These are phyloP conservation scores for Penicillium sp. DNA, from an alignment of 2,329 filamentous ascomycete species.

Conservation along the genomic window DNA sequence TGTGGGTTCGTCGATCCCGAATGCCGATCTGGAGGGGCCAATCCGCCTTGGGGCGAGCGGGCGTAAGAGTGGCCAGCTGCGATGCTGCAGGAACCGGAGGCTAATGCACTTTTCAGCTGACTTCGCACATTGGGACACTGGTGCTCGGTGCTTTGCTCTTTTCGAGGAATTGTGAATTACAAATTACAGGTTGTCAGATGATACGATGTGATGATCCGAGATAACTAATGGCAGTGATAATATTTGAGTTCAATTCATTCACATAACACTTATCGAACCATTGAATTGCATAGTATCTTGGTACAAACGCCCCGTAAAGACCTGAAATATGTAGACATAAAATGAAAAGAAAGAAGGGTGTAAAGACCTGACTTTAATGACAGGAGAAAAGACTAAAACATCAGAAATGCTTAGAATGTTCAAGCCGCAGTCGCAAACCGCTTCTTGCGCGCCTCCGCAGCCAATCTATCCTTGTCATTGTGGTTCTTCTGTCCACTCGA, in stretches of 20 bases:
- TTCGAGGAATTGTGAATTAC: background rate
- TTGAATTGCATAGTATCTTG: conserved; percentile 18
- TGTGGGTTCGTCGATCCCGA: conserved; percentile 16
- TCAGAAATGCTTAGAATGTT: conserved; percentile 4
- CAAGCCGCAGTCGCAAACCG: conserved; percentile 42
- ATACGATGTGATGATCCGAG: background rate
- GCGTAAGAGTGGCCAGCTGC: conserved; percentile 13
- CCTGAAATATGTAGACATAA: conserved; percentile 11
- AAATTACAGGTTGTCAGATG: background rate
- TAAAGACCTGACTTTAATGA: background rate
- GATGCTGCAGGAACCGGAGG: conserved; percentile 34
- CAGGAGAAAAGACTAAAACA: background rate
- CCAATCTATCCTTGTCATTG: conserved; percentile 45
- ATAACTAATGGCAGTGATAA: background rate
- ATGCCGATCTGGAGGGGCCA: conserved; percentile 21
- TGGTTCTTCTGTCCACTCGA: conserved; percentile 15
- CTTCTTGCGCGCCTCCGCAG: conserved; percentile 51
- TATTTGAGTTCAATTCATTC: background rate
- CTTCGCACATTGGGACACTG: background rate
- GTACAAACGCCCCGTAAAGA: conserved; percentile 26
- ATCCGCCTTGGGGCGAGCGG: conserved; percentile 4
- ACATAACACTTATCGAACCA: conserved; percentile 5
- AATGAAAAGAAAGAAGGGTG: background rate
- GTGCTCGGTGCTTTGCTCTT: background rate
- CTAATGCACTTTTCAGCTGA: conserved; percentile 33